Evolutionary conservation across 306 rosid species (phyloP).

Genomic region (Ormosia emarginata): DNA sequence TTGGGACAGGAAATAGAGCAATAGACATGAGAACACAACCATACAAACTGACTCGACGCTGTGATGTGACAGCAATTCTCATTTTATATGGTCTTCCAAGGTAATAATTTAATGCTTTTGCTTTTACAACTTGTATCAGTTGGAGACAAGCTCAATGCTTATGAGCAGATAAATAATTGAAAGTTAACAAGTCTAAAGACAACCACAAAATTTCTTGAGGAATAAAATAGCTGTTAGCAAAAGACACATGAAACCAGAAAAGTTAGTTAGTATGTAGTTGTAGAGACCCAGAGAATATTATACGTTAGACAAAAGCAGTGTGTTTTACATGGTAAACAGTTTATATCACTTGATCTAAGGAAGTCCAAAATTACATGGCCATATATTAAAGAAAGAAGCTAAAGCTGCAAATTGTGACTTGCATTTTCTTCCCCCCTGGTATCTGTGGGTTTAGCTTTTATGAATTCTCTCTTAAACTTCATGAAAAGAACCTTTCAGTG

Average conservation of each 20-base stretch:
- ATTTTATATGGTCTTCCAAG: constrained; percentile 94
- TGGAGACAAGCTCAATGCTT: background rate
- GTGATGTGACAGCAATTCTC: constrained; percentile 97
- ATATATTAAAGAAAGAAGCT: background rate
- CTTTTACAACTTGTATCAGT: constrained; percentile 11
- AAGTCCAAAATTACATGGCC: background rate
- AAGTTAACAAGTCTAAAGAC: background rate
- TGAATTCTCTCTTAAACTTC: background rate
- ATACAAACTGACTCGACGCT: constrained; percentile 70
- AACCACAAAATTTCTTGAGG: background rate
- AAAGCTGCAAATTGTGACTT: constrained; percentile 1
- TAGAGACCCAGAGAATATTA: background rate
- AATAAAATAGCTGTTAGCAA: background rate
- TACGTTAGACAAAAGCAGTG: background rate
- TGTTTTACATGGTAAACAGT: background rate
- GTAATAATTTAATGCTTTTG: constrained; percentile 40
- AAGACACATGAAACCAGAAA: background rate
- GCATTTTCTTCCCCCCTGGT: background rate
- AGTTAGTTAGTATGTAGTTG: background rate
- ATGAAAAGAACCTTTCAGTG: background rate
- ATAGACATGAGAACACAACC: constrained; percentile 41
- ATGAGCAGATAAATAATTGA: background rate
- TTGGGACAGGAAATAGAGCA: constrained; percentile 38
- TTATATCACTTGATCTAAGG: background rate
- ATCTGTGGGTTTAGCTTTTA: background rate